These are phyloP conservation scores for Solidago caesia DNA, from an alignment of 129 eudicot genomes.

Conservation along the genomic window DNA sequence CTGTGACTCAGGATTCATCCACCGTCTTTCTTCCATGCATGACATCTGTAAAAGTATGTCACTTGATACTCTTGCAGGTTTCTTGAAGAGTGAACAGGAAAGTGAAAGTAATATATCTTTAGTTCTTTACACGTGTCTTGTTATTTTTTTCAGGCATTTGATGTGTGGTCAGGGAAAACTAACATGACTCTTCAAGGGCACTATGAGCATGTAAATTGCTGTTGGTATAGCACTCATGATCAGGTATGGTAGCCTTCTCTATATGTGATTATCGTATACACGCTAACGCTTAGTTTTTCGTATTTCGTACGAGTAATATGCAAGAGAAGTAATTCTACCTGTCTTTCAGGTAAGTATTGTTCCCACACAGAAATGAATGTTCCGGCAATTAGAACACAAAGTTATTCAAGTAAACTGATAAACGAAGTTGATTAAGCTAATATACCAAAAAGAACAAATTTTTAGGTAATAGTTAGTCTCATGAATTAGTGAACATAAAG, in stretches of 20 bases:
- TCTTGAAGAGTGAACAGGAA: conserved; percentile 4
- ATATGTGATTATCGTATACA: not conserved
- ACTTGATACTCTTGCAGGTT: conserved; percentile 16
- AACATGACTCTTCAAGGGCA: conserved; percentile 72
- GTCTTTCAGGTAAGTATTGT: not conserved
- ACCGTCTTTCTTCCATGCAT: conserved; percentile 94
- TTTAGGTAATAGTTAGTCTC: too few relatives aligned
- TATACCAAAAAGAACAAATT: not conserved
- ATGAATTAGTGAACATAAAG: too few relatives aligned
- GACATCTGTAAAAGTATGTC: conserved; percentile 62
- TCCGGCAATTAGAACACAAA: not conserved
- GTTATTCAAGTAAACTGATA: not conserved
- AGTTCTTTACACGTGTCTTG: not conserved
- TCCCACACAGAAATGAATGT: not conserved
- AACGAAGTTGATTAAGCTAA: not conserved
- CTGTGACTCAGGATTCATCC: conserved; percentile 66
- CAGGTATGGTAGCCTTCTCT: conserved; percentile 57
- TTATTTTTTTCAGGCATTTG: conserved; percentile 60
- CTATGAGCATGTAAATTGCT: conserved; percentile 80
- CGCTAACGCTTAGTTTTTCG: not conserved
- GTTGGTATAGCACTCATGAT: conserved; percentile 74
- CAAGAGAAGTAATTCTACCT: not conserved
- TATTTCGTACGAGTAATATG: not conserved
- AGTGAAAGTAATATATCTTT: not conserved
- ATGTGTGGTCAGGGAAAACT: conserved; percentile 83